phyloP scores from a whole-genome alignment of 2,329 filamentous ascomycete species.

The Arthroderma uncinatum region DNA sequence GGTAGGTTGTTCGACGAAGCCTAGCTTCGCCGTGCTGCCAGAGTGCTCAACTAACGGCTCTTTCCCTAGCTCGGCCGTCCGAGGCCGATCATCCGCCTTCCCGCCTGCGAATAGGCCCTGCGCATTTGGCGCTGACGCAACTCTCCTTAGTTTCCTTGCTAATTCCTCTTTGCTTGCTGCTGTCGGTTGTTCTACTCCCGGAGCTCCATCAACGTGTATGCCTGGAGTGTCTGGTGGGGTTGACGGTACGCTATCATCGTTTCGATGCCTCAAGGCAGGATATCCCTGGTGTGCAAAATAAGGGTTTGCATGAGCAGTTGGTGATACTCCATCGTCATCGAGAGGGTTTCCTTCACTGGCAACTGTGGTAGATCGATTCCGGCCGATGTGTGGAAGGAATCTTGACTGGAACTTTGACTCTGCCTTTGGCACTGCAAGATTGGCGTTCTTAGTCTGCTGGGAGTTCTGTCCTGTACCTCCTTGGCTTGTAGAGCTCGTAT shows the following conservation, averaged over 20 bases:
- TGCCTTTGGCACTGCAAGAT: slow-evolving; percentile 40
- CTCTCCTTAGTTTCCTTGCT: slow-evolving; percentile 80
- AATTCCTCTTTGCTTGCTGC: slow-evolving; percentile 84
- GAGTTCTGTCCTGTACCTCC: slow-evolving; percentile 21
- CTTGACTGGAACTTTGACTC: slow-evolving; percentile 65
- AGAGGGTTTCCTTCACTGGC: slow-evolving; percentile 85
- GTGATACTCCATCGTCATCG: slow-evolving; percentile 81
- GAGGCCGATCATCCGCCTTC: slow-evolving; percentile 56
- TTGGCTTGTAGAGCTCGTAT: slow-evolving; percentile 24
- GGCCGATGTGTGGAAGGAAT: slow-evolving; percentile 77
- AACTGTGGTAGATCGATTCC: slow-evolving; percentile 79
- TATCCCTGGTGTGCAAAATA: slow-evolving; percentile 97
- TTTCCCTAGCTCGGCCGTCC: slow-evolving; percentile 77
- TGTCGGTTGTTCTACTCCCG: slow-evolving; percentile 55
- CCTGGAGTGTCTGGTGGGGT: slow-evolving; percentile 84
- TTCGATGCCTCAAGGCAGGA: slow-evolving; percentile 84
- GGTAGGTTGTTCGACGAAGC: slow-evolving; percentile 40
- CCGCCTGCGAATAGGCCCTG: slow-evolving; percentile 71
- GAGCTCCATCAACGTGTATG: slow-evolving; percentile 59
- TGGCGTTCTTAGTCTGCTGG: slow-evolving; percentile 33
- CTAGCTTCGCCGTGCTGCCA: slow-evolving; percentile 42
- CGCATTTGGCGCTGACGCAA: slow-evolving; percentile 92
- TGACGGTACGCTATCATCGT: slow-evolving; percentile 82
- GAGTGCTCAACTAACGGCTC: slow-evolving; percentile 57
- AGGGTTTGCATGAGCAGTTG: slow-evolving; percentile 87